Conservation (phyloP, 139 green algal genomes). For the Micractinium sp. region DNA sequence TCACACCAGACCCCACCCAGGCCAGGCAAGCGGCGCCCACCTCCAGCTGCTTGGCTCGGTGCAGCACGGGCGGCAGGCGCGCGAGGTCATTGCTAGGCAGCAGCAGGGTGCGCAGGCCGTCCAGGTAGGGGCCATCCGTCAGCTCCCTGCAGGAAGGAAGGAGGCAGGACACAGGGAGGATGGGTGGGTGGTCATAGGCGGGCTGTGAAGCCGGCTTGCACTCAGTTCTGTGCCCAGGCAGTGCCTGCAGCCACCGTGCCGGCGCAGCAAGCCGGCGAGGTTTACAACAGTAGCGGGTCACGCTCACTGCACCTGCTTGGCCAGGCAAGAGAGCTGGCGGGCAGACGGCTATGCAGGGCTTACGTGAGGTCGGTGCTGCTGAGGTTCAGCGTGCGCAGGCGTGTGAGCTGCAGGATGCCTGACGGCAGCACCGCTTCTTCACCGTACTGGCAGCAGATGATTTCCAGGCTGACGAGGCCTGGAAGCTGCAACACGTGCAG, state of each 20-base stretch:
- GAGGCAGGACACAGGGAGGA: neutral
- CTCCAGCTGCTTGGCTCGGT: neutral
- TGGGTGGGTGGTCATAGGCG: neutral
- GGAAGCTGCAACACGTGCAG: neutral
- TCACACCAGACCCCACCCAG: no score
- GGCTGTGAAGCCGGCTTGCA: no score
- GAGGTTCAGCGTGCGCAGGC: neutral
- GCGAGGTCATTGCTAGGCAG: neutral
- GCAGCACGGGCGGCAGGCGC: neutral
- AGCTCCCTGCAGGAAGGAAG: neutral
- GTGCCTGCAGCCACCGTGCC: no score
- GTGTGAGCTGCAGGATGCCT: neutral
- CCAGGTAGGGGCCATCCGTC: neutral
- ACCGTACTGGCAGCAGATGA: neutral
- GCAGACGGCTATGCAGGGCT: no score
- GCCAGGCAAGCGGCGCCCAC: neutral
- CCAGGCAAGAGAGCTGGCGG: no score
- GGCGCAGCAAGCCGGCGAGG: no score
- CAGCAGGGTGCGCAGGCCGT: neutral
- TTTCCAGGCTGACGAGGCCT: neutral
- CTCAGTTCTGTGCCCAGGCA: no score
- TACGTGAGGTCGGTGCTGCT: neutral
- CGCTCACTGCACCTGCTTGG: no score
- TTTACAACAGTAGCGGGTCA: no score
- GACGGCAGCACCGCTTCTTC: neutral